Evolutionary conservation across 495 filamentous ascomycete genomes (phyloP).

Genomic region (Aspergillus biplanus): DNA sequence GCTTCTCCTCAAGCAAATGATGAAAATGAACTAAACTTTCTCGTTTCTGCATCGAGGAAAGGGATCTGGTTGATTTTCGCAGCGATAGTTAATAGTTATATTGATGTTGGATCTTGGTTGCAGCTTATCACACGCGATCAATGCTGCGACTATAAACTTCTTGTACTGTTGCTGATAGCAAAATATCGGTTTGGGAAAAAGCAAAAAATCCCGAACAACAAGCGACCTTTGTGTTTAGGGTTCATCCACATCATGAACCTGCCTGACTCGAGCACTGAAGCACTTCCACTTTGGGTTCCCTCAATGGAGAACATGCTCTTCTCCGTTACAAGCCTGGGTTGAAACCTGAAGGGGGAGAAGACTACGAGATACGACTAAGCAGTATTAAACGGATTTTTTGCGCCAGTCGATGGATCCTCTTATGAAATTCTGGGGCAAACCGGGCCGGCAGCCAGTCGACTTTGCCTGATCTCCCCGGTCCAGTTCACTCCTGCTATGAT

Average conservation of each 20-base stretch:
- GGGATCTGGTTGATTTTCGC: no score
- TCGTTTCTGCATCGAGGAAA: background rate
- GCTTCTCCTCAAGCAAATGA: background rate
- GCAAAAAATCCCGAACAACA: no score
- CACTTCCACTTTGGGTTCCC: background rate
- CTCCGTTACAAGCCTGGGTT: slow-evolving; percentile 13
- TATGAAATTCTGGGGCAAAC: slow-evolving; percentile 22
- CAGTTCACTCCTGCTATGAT: background rate
- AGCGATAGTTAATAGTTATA: no score
- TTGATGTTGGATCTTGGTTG: no score
- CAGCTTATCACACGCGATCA: no score
- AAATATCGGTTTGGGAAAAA: no score
- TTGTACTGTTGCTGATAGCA: no score
- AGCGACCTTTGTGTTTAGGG: slow-evolving; percentile 1
- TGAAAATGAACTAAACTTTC: background rate
- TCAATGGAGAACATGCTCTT: background rate
- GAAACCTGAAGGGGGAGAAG: background rate
- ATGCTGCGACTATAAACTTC: no score
- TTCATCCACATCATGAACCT: background rate
- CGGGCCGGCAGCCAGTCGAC: slow-evolving; percentile 7
- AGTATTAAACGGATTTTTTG: background rate
- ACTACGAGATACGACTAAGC: background rate
- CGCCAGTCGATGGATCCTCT: slow-evolving; percentile 6
- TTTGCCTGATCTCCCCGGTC: slow-evolving; percentile 1
- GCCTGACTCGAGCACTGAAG: background rate